A percentile compares a stretch with the other conserved stretches of the same genome.
Conservation (phyloP, 106 monocot species). For the Dendrobium huoshanense region DNA sequence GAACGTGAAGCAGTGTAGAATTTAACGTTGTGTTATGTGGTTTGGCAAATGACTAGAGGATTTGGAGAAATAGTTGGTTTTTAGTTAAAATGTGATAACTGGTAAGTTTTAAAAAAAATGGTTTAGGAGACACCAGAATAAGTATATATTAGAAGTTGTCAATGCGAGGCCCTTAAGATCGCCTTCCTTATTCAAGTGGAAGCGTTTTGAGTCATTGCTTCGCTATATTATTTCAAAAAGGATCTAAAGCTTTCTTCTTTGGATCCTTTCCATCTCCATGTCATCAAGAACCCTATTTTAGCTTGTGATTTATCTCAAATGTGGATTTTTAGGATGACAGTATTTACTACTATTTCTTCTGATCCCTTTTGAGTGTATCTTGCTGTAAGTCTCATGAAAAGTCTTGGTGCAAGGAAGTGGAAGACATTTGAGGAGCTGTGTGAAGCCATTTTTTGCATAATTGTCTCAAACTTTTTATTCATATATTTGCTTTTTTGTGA, state of each 20-base stretch:
- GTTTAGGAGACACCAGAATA: background rate
- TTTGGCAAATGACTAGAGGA: background rate
- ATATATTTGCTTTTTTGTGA: background rate
- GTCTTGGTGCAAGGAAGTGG: background rate
- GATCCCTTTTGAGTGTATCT: background rate
- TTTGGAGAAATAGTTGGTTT: background rate
- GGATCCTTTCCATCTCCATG: background rate
- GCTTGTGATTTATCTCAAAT: conserved; percentile 11
- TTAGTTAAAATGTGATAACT: background rate
- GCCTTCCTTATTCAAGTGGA: conserved; percentile 34
- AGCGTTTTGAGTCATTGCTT: conserved; percentile 31
- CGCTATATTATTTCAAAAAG: conserved; percentile 15
- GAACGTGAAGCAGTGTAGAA: background rate
- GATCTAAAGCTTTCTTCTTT: conserved; percentile 24
- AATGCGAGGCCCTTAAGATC: conserved; percentile 59
- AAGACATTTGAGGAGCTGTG: background rate
- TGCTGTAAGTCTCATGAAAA: background rate
- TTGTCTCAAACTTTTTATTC: background rate
- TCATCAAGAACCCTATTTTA: background rate
- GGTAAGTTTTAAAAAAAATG: too few relatives aligned
- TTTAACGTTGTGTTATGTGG: background rate
- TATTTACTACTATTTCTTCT: background rate
- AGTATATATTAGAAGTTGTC: background rate
- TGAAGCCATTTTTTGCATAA: background rate
- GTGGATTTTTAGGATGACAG: background rate